Conservation (phyloP, 2,329 filamentous ascomycete species). For the Rosellinia necatrix region DNA sequence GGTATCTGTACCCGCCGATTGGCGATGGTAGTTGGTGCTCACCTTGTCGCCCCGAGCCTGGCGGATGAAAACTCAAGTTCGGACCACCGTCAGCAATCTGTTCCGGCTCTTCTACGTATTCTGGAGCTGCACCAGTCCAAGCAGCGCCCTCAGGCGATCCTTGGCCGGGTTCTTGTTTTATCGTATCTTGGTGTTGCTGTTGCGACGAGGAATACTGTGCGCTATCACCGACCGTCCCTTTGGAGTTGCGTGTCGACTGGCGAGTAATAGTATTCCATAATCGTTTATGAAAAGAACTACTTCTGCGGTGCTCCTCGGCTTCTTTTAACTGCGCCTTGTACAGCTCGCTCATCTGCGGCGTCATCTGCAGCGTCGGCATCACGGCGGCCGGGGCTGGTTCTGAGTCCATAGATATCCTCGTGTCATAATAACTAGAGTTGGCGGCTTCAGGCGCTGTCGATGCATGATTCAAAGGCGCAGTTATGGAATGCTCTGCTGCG, state of each 20-base stretch:
- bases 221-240: conserved; percentile 23
- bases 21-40: conserved; percentile 26
- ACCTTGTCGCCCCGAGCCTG: conserved; percentile 14
- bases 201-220: conserved; percentile 30
- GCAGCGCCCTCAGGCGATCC: conserved; percentile 17
- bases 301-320: conserved; percentile 38
- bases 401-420: conserved; percentile 41
- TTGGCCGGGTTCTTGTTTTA: conserved; percentile 32
- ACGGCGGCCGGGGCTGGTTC: conserved; percentile 34
- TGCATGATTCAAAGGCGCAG: conserved; percentile 28
- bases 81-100: conserved; percentile 30
- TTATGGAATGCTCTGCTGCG: conserved; percentile 25
- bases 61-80: conserved; percentile 8
- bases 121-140: conserved; percentile 19
- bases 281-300: conserved; percentile 37
- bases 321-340: conserved; percentile 40
- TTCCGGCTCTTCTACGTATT: conserved; percentile 37
- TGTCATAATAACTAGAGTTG: conserved; percentile 42
- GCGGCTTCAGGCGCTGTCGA: conserved; percentile 36
- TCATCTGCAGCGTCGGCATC: too few relatives aligned
- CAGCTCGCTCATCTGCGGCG: conserved; percentile 40
- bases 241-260: conserved; percentile 38
- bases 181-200: conserved; percentile 29
- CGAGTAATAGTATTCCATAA: conserved; percentile 38
- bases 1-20: conserved; percentile 21